Percentiles rank a stretch among this genome's conserved stretches.
Evolutionary conservation across 2,329 filamentous ascomycete species (phyloP).

Genomic region (Colletotrichum tabaci): DNA sequence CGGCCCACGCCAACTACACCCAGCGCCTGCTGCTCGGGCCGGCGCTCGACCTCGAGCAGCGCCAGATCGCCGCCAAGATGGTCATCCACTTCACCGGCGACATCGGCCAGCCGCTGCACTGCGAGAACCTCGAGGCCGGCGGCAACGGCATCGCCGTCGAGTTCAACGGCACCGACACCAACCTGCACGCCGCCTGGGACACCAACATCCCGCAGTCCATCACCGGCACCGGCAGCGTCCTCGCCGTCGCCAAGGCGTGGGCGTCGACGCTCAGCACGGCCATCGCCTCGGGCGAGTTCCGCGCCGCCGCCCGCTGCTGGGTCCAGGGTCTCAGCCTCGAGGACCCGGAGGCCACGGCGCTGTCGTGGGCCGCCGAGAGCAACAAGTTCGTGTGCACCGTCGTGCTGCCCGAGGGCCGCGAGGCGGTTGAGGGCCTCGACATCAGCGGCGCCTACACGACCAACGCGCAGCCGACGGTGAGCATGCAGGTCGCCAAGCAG

Average conservation of each 20-base stretch:
- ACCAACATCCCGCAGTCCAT: constrained; percentile 66
- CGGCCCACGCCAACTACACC: constrained; percentile 44
- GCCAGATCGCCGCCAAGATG: constrained; percentile 44
- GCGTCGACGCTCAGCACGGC: constrained; percentile 51
- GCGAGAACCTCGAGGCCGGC: constrained; percentile 41
- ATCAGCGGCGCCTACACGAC: constrained; percentile 58
- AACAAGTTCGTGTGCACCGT: constrained; percentile 61
- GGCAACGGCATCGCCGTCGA: constrained; percentile 61
- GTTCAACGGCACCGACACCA: constrained; percentile 66
- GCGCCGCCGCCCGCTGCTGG: constrained; percentile 54
- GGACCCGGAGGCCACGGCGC: constrained; percentile 51
- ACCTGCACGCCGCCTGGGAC: constrained; percentile 75
- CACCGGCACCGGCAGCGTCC: constrained; percentile 55
- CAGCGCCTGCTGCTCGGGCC: constrained; percentile 56
- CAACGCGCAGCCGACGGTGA: constrained; percentile 55
- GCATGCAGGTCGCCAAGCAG: constrained; percentile 62
- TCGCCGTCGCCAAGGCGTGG: constrained; percentile 57
- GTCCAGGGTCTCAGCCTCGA: constrained; percentile 52
- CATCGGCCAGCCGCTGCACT: constrained; percentile 44
- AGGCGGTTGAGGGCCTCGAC: constrained; percentile 57
- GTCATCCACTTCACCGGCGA: constrained; percentile 43
- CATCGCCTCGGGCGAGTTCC: constrained; percentile 56
- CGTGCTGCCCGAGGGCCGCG: constrained; percentile 56
- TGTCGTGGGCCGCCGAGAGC: constrained; percentile 58
- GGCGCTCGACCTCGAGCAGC: constrained; percentile 53